Conservation (phyloP, 2,329 filamentous ascomycete species). For the Chrysoporthe cubensis region DNA sequence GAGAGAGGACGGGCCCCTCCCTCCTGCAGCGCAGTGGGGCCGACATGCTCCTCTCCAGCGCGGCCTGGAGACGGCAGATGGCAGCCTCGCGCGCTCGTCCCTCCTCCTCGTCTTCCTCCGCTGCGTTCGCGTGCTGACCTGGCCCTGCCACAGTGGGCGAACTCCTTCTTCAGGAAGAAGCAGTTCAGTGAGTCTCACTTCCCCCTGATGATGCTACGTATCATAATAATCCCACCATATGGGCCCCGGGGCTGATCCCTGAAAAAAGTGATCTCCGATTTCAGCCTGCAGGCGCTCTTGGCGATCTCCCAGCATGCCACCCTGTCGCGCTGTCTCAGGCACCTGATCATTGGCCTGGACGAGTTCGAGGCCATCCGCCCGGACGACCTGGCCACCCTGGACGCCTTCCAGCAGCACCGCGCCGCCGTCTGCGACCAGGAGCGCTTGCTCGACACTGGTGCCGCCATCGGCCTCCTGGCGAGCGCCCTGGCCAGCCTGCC, state of each 20-base stretch:
- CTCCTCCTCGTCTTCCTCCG: background rate
- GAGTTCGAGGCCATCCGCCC: slow-evolving; percentile 22
- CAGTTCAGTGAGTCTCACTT: slow-evolving; percentile 54
- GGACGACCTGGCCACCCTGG: background rate
- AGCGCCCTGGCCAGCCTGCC: slow-evolving; percentile 59
- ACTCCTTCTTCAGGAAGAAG: slow-evolving; percentile 67
- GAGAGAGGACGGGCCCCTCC: too few species aligned
- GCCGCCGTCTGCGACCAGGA: slow-evolving; percentile 32
- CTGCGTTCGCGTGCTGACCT: background rate
- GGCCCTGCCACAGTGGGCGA: slow-evolving; percentile 47
- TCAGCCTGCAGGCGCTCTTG: slow-evolving; percentile 54
- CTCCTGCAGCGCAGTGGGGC: too few species aligned
- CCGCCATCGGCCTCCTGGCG: slow-evolving; percentile 56
- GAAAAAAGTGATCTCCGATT: slow-evolving; percentile 39
- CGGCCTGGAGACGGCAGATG: too few species aligned
- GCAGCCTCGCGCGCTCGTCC: background rate
- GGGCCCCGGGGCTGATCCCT: slow-evolving; percentile 31
- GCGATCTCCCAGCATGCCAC: slow-evolving; percentile 53
- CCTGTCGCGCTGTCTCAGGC: slow-evolving; percentile 44
- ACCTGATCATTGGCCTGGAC: slow-evolving; percentile 56
- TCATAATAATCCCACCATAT: slow-evolving; percentile 14
- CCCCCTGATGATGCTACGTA: too few species aligned
- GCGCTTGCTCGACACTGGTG: slow-evolving; percentile 47
- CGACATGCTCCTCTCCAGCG: too few species aligned
- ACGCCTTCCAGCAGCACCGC: background rate